A percentile compares a stretch with the other conserved stretches of the same genome.
phyloP scores from a whole-genome alignment of 2,329 filamentous ascomycete species.

The Elsinoe australis region DNA sequence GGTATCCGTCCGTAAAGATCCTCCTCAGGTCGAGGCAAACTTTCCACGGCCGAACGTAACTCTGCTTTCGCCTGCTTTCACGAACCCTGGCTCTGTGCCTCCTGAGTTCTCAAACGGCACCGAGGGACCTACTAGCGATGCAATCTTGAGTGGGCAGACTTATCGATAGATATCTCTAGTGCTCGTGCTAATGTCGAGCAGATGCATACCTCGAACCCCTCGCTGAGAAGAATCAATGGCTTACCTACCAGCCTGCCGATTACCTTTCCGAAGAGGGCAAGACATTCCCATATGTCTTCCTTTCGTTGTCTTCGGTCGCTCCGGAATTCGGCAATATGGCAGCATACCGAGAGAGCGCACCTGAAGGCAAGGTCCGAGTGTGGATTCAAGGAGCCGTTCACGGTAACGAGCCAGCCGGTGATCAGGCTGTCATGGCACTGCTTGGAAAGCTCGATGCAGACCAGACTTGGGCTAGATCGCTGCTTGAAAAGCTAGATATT shows the following conservation, averaged over 20 bases:
- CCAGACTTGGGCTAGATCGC: constrained; percentile 27
- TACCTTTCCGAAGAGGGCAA: constrained; percentile 32
- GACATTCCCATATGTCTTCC: constrained; percentile 29
- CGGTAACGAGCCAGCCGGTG: constrained; percentile 34
- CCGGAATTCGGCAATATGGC: constrained; percentile 17
- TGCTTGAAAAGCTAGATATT: constrained; percentile 31
- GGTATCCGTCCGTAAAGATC: constrained; percentile 26
- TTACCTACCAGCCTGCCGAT: constrained; percentile 25
- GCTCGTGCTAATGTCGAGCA: not conserved
- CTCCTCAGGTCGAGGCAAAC: constrained; percentile 29
- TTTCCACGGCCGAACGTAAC: constrained; percentile 30
- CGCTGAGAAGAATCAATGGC: constrained; percentile 31
- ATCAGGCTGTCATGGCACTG: constrained; percentile 31
- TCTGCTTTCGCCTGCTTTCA: constrained; percentile 30
- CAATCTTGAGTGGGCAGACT: constrained; percentile 18
- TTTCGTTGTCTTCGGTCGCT: constrained; percentile 20
- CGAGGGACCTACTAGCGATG: constrained; percentile 29
- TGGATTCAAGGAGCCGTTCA: constrained; percentile 34
- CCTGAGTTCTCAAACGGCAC: constrained; percentile 28
- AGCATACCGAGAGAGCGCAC: constrained; percentile 11
- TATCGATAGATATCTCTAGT: not conserved
- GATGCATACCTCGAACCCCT: constrained; percentile 27
- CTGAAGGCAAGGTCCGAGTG: constrained; percentile 28
- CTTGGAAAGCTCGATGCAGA: constrained; percentile 32
- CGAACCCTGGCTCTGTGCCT: constrained; percentile 26